phyloP scores from a whole-genome alignment of 352 stramenopile species.

The Thalassiosira allenii region DNA sequence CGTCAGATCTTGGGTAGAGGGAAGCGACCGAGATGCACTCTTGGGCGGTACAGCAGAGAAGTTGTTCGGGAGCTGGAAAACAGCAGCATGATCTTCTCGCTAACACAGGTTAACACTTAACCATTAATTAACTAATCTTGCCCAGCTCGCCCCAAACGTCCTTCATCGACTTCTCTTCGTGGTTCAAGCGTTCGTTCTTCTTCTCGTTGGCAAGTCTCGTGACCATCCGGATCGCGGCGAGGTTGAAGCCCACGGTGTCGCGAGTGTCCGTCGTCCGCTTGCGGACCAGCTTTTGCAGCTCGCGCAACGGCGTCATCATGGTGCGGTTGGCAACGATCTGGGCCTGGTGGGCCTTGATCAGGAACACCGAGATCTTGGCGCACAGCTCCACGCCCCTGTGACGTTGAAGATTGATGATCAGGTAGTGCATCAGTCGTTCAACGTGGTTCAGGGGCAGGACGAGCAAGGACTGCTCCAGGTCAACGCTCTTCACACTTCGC shows the following conservation, averaged over 20 bases:
- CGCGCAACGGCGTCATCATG: conserved; percentile 73
- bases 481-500: conserved; percentile 90
- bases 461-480: conserved; percentile 97
- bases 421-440: conserved; percentile 91
- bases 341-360: conserved; percentile 84
- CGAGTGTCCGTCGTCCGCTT: conserved; percentile 68
- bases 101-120: too few relatives aligned
- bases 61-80: conserved; percentile 73
- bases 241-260: conserved; percentile 82
- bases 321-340: conserved; percentile 75
- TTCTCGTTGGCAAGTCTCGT: conserved; percentile 57
- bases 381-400: conserved; percentile 93
- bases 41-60: conserved; percentile 75
- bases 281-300: conserved; percentile 73
- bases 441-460: conserved; percentile 97
- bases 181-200: conserved; percentile 42
- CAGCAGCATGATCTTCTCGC: too few relatives aligned
- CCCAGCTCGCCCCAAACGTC: conserved; percentile 80
- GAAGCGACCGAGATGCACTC: conserved; percentile 51
- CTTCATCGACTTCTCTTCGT: conserved; percentile 60
- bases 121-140: too few relatives aligned
- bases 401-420: conserved; percentile 88
- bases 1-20: conserved; percentile 76
- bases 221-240: conserved; percentile 76
- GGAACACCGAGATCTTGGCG: conserved; percentile 74